Conservation (phyloP, 768 basidiomycete species). For the Coprinopsis sp. region DNA sequence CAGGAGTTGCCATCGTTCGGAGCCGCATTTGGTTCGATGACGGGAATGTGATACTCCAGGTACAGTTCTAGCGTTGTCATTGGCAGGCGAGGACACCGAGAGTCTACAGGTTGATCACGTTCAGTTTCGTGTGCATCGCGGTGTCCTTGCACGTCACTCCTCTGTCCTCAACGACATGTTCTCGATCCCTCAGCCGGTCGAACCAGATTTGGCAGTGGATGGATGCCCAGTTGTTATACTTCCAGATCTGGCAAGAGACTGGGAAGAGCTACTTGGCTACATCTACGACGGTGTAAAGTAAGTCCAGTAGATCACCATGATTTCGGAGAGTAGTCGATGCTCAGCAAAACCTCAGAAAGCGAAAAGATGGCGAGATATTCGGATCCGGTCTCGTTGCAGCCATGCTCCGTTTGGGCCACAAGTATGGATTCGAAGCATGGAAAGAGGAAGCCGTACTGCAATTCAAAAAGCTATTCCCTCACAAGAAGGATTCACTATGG, state of each 20-base stretch:
- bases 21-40: conserved; percentile 12
- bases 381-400: conserved; percentile 29
- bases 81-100: too few species aligned
- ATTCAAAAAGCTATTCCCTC: background rate
- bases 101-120: conserved; percentile 6
- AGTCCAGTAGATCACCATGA: too few species aligned
- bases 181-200: conserved; percentile 6
- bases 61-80: too few species aligned
- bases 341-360: conserved; percentile 20
- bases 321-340: too few species aligned
- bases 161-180: conserved; percentile 10
- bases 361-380: conserved; percentile 27
- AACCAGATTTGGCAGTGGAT: conserved; percentile 9
- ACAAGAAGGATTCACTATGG: background rate
- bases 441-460: background rate
- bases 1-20: too few species aligned
- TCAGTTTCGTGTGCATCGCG: conserved; percentile 11
- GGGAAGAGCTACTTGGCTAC: conserved; percentile 28
- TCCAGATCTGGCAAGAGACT: conserved; percentile 29
- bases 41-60: conserved; percentile 9
- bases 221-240: conserved; percentile 30
- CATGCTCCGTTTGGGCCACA: conserved; percentile 32
- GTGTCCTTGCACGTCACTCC: conserved; percentile 10
- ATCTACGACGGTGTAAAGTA: conserved; percentile 30
- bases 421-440: conserved; percentile 27